Base-by-base conservation (phyloP, 176 grass and related monocot species). In the Ensete glaucum region DNA sequence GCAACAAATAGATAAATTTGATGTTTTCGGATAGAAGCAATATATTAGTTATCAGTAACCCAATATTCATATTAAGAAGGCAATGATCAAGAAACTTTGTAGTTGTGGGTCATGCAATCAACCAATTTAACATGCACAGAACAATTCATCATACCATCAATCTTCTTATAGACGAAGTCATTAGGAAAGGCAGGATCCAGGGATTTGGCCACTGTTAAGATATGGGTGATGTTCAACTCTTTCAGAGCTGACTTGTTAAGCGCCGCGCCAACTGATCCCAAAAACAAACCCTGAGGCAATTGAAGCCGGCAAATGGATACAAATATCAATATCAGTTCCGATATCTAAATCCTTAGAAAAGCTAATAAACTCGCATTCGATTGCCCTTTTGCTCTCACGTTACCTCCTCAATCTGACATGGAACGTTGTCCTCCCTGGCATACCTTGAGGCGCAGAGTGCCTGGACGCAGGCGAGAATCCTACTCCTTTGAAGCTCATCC, bases 91-190 rank as follows among this genome's bases (percentile, higher is more conserved):
- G n/a, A 21, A 52, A 15, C 73, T 69, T 64, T 52, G 58, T 55
- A 73, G 9, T 25, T 54, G 64, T 43, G 0, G 34, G 34, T 3
- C 64, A 63, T 11, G 43, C 43, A 21, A 2, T 63, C 3, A 57
- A 73, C 26, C 58, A 24, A 67, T 13, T 22, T 3, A 34, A 43
- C 0, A 43, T 43, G 34, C 25, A 67, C 48, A 50, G 16, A 43
- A 67, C 15, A 19, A 23, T 73, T n/a, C 3, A 15, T 52, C 43
- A 26, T 84, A 98, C 90, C 90, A 8, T 93, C 86, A 3, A 98
- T 91, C 80, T 93, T 93, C 82, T 89, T 98, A 83, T 93, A 98
- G 6, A 73, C 81, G 64, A 98, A 91, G 67, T 98, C 88, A 26
- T 80, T 13, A 16, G 90, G 88, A 78, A 80, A 93, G n/a, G 84